Conservation (phyloP, 768 basidiomycete species). For the Suillus luteus region DNA sequence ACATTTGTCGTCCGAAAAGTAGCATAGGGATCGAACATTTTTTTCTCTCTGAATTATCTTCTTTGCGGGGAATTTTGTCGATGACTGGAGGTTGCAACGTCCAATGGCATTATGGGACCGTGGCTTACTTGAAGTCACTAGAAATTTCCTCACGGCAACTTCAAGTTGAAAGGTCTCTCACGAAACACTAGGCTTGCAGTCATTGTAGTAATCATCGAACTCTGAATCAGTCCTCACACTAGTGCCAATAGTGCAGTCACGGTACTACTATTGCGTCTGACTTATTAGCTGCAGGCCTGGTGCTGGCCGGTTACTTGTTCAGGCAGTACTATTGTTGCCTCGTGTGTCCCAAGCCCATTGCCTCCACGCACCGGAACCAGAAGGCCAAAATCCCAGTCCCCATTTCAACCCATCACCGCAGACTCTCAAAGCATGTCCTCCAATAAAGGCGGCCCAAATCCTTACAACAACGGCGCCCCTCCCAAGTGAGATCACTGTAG, state of each 20-base stretch:
- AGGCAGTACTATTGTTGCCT: slow-evolving; percentile 7
- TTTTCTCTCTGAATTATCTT: no score
- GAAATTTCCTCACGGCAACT: no score
- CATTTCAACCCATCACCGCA: not conserved
- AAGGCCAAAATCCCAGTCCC: not conserved
- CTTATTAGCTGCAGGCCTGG: no score
- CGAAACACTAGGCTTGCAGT: not conserved
- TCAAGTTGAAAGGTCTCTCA: no score
- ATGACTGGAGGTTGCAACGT: no score
- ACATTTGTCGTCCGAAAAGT: no score
- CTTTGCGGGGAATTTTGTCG: no score
- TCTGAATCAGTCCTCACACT: not conserved
- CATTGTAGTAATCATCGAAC: not conserved
- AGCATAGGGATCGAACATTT: no score
- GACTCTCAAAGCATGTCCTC: slow-evolving; percentile 30
- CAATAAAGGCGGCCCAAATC: slow-evolving; percentile 31
- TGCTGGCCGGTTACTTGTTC: not conserved
- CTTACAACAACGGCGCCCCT: slow-evolving; percentile 36
- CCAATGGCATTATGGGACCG: no score
- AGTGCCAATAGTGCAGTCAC: not conserved
- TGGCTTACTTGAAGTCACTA: no score
- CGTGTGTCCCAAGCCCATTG: slow-evolving; percentile 7
- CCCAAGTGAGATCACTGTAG: slow-evolving; percentile 31
- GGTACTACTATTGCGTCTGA: no score
- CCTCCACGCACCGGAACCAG: not conserved